Evolutionary conservation across 306 rosid species (phyloP).

Genomic region (Betula pendula): DNA sequence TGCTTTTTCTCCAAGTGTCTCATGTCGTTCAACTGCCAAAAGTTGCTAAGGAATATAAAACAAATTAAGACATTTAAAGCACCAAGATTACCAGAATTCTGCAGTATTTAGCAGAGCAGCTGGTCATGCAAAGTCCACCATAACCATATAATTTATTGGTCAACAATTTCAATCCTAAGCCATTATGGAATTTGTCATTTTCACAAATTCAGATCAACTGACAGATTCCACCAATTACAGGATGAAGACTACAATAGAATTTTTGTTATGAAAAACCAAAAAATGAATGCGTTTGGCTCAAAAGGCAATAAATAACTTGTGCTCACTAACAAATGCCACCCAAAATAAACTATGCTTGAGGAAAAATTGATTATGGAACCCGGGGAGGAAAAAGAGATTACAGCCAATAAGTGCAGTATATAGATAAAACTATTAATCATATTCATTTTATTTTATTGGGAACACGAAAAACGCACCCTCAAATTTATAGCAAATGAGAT

Average conservation of each 20-base stretch:
- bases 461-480: conserved; percentile 61
- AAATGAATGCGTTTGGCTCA: background rate
- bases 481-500: conserved; percentile 92
- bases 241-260: background rate
- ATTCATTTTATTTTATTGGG: background rate
- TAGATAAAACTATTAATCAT: background rate
- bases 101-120: background rate
- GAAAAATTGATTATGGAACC: background rate
- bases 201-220: background rate
- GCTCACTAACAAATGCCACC: background rate
- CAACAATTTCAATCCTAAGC: background rate
- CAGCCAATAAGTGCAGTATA: background rate
- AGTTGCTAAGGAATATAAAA: background rate
- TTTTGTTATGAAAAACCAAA: background rate
- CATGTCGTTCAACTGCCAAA: background rate
- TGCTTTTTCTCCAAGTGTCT: background rate
- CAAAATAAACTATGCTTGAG: background rate
- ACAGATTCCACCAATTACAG: background rate
- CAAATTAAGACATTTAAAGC: background rate
- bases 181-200: background rate
- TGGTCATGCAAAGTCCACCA: background rate
- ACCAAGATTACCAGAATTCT: background rate
- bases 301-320: background rate
- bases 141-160: background rate
- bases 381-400: background rate